Evolutionary conservation across 257 asterid genomes (phyloP), one percentile per base, ranked within the genome.

Genomic region (Linderniella brevidens): DNA sequence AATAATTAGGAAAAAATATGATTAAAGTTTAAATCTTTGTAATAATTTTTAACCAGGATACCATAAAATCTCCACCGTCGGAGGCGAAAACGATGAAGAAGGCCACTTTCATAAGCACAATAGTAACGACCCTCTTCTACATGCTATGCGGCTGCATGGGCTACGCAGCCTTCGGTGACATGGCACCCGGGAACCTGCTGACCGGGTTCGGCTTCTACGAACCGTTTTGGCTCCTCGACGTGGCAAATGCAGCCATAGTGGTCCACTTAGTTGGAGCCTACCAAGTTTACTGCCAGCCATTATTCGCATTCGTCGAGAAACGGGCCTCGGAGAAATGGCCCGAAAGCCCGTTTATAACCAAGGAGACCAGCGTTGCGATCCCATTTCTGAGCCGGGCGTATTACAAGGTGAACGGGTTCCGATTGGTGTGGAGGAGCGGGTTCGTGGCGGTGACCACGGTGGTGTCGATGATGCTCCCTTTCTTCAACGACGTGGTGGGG

Each of bases 181-280:
- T 48, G 0, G 70, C 74, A 0, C 80, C 80, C 1, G 80, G 80
- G 8, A 69, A 73, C 49, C 76, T 73, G 58, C 68, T 73, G 2
- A 73, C 76, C 0, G 77, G 80, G 0, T 72, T 72, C 43, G 80
- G 80, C 11, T 73, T 69, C 71, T 69, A 73, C 71, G 68, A 69
- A 68, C 80, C 76, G 0, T 73, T 1, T 14, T 73, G 80, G 80
- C 80, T 73, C 9, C 74, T 73, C 13, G 80, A 73, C 61, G 63
- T 69, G 0, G 77, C 74, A 5, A 73, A 73, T 4, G 76, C 80
- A 0, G 76, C 80, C 50, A 73, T 69, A 3, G 80, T 73, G 0
- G 48, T 73, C 68, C 80, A 73, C 13, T 20, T 73, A 8, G 63
- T 73, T 0, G 80, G 80, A 4, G 80, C 80, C 0, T 73, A 69